Evolutionary conservation across 2,329 filamentous ascomycete genomes (phyloP), one percentile per base, ranked within the genome.

Genomic region (Colletotrichum acutatum): DNA sequence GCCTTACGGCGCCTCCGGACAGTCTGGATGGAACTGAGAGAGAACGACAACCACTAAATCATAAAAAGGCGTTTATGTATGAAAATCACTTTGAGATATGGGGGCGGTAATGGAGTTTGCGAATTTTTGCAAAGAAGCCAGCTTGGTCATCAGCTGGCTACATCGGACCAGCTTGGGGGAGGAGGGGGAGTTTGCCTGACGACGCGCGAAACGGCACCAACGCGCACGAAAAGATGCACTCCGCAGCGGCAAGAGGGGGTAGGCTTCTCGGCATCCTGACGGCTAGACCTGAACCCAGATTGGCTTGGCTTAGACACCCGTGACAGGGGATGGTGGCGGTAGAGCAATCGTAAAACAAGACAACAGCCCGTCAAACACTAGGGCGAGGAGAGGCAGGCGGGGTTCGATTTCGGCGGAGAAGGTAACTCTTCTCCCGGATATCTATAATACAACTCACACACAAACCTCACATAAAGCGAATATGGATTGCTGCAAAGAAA

Each of bases 1-100:
- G 5, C 83, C 84, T 1, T 87, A 87, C 60, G 88, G 88, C 16
- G 84, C 86, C 52, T 87, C 88, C 19, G 87, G 87, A n/a, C 83
- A 85, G 71, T 82, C 82, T 57, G 84, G 85, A 42, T 89, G 87
- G 87, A 85, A 84, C 79, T 86, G 76, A 78, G 74, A 64, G 76
- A 78, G 74, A 64, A 71, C 62, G 68, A 67, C 22, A 42, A 66
- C 52, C 46, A 19, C 16, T 24, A 60, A 22, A 71, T 14, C 24
- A 53, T 32, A 61, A 61, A 71, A 71, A 49, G 67, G 71, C 71
- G 71, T 73, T 71, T 46, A 65, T 57, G 62, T 30, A 73, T 28
- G 56, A 66, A 24, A 49, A 66, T 28, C 42, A 64, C 49, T 49
- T 68, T 49, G 42, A 22, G 58, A 70, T 19, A 72, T 32, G 26